phyloP scores from a whole-genome alignment of 2,329 filamentous ascomycete species.

The Cercospora zeae-maydis region DNA sequence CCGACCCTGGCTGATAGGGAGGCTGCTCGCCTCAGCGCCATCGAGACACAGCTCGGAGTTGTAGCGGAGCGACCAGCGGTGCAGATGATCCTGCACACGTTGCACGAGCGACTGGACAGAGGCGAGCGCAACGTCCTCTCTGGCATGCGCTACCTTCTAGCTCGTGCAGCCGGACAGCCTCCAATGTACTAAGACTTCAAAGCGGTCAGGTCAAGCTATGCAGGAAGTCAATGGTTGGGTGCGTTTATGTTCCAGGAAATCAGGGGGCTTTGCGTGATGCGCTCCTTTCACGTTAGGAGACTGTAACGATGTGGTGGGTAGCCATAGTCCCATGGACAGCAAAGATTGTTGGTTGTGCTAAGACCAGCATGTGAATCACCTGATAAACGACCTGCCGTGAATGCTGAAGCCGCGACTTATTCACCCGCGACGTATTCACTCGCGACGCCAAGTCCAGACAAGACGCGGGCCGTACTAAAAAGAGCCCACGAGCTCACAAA shows the following conservation, averaged over 20 bases:
- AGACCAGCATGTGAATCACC: background rate
- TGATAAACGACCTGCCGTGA: background rate
- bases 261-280: background rate
- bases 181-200: background rate
- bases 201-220: background rate
- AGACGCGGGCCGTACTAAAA: background rate
- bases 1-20: background rate
- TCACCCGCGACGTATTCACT: background rate
- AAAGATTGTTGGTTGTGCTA: background rate
- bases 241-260: background rate
- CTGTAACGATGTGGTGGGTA: too few relatives aligned
- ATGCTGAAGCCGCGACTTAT: background rate
- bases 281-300: too few relatives aligned
- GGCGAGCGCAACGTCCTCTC: background rate
- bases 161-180: background rate
- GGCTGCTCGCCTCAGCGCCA: background rate
- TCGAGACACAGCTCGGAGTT: background rate
- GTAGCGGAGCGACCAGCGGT: background rate
- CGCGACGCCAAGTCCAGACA: background rate
- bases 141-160: background rate
- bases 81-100: background rate
- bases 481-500: background rate
- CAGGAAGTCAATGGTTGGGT: background rate
- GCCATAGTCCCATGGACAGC: too few relatives aligned
- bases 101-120: background rate